These are phyloP conservation scores for Metschnikowia corniflorae DNA, from an alignment of 805 yeast genomes.

Conservation along the genomic window DNA sequence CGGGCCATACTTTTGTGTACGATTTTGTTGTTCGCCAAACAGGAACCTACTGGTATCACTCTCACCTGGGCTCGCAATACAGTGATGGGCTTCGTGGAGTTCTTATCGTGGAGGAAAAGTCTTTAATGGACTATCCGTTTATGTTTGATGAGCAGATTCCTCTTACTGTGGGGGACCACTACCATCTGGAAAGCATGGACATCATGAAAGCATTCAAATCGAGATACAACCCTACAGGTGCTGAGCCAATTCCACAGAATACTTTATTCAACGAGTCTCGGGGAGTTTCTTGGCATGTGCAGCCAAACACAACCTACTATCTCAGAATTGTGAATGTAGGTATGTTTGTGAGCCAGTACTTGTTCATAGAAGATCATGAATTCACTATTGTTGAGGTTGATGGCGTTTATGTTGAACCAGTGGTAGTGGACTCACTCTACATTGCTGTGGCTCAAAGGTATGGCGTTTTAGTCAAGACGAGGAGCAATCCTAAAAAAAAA, in stretches of 20 bases:
- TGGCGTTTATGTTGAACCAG: constrained; percentile 57
- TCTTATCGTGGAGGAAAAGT: constrained; percentile 57
- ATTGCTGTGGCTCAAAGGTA: constrained; percentile 81
- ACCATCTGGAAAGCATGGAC: constrained; percentile 50
- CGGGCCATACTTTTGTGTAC: constrained; percentile 36
- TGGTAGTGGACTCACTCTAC: constrained; percentile 52
- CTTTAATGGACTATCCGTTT: constrained; percentile 43
- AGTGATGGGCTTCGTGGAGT: constrained; percentile 75
- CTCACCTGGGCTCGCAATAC: constrained; percentile 74
- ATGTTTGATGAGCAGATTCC: constrained; percentile 60
- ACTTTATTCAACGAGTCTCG: constrained; percentile 62
- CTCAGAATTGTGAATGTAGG: constrained; percentile 66
- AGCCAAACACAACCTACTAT: constrained; percentile 59
- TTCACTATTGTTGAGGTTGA: constrained; percentile 42
- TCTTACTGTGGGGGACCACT: constrained; percentile 59
- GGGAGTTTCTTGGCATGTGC: constrained; percentile 52
- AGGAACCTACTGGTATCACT: constrained; percentile 63
- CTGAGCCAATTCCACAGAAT: constrained; percentile 75
- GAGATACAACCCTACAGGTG: constrained; percentile 78
- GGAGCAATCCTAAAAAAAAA: constrained; percentile 36
- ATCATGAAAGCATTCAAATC: constrained; percentile 49
- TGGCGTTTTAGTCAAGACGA: constrained; percentile 62
- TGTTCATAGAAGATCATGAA: constrained; percentile 41
- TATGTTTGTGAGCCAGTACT: constrained; percentile 62
- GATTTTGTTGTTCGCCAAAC: constrained; percentile 27